Base-by-base conservation (phyloP, 2,329 filamentous ascomycete species). In the Fusarium guadeloupense region DNA sequence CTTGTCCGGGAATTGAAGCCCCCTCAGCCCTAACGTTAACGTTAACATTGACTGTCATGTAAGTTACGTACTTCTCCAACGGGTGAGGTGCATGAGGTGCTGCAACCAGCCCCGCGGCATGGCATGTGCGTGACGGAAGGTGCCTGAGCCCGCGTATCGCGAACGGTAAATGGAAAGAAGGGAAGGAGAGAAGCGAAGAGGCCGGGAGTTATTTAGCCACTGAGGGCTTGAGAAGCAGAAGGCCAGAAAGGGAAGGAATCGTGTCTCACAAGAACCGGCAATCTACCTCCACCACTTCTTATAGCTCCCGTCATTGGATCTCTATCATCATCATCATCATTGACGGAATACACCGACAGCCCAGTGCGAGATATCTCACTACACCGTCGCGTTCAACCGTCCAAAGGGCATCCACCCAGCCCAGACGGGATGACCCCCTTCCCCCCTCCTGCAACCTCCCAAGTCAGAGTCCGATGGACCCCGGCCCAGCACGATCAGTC, bases 31-130 rank as follows among this genome's bases (percentile, higher is more conserved):
- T 64, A 64, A 64, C 12, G 28, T 30, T 14, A 4, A 30, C 28
- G 13, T 46, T 46, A 54, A 45, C n/a, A n/a, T n/a, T n/a, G n/a
- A n/a, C n/a, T n/a, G n/a, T n/a, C n/a, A n/a, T n/a, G n/a, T n/a
- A n/a, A n/a, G n/a, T n/a, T 55, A 35, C 59, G 45, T 31, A 48
- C 59, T 64, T 63, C 60, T 64, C 49, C 38, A 64, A 65, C 34
- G 39, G 61, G 61, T 58, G 47, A 65, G 49, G 35, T 65, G 62
- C 62, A 65, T 65, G n/a, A n/a, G n/a, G n/a, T n/a, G 20, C 62
- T 65, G 62, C 57, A 57, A 62, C 53, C 34, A 65, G 61, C 62
- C 62, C 48, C 54, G 62, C 57, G 52, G 41, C 57, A 62, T 52
- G 54, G 54, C 39, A 52, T 58, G 53, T 58, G 39, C 55, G 54